These are phyloP conservation scores for Cyberlindnera sargentensis DNA, from an alignment of 805 yeast species.

Conservation along the genomic window DNA sequence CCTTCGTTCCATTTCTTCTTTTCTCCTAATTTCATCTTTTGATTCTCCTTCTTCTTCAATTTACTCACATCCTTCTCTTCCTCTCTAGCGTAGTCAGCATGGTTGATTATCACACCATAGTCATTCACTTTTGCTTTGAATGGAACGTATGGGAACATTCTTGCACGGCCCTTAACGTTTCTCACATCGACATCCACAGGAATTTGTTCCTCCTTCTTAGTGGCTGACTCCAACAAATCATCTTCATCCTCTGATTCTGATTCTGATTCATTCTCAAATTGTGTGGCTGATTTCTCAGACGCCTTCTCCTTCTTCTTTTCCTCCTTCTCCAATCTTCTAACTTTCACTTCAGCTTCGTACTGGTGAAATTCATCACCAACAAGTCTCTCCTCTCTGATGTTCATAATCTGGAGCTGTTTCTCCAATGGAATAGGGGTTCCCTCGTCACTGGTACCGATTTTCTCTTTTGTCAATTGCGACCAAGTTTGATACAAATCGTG, in stretches of 20 bases:
- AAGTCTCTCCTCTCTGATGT: slow-evolving; percentile 41
- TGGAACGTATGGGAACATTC: slow-evolving; percentile 71
- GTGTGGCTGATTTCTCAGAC: slow-evolving; percentile 19
- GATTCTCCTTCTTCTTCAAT: slow-evolving; percentile 21
- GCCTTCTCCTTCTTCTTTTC: slow-evolving; percentile 26
- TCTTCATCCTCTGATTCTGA: slow-evolving; percentile 21
- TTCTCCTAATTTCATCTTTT: slow-evolving; percentile 26
- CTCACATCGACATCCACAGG: slow-evolving; percentile 29
- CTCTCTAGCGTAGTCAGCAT: slow-evolving; percentile 51
- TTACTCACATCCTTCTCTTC: slow-evolving; percentile 36
- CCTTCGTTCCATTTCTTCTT: slow-evolving; percentile 31
- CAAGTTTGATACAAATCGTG: slow-evolving; percentile 46
- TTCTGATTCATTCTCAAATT: slow-evolving; percentile 22
- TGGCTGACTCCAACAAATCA: slow-evolving; percentile 20
- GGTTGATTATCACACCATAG: slow-evolving; percentile 74
- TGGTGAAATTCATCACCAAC: slow-evolving; percentile 42
- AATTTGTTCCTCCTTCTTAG: slow-evolving; percentile 11
- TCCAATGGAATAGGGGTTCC: slow-evolving; percentile 54
- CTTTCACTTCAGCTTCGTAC: slow-evolving; percentile 40
- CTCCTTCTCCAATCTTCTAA: slow-evolving; percentile 35
- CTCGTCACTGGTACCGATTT: slow-evolving; percentile 45
- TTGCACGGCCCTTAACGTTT: slow-evolving; percentile 27
- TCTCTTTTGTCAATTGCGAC: slow-evolving; percentile 27
- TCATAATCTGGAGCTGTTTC: slow-evolving; percentile 33
- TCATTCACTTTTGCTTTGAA: slow-evolving; percentile 67